phyloP scores from a whole-genome alignment of 495 filamentous ascomycete genomes.

The Aspergillus steynii region DNA sequence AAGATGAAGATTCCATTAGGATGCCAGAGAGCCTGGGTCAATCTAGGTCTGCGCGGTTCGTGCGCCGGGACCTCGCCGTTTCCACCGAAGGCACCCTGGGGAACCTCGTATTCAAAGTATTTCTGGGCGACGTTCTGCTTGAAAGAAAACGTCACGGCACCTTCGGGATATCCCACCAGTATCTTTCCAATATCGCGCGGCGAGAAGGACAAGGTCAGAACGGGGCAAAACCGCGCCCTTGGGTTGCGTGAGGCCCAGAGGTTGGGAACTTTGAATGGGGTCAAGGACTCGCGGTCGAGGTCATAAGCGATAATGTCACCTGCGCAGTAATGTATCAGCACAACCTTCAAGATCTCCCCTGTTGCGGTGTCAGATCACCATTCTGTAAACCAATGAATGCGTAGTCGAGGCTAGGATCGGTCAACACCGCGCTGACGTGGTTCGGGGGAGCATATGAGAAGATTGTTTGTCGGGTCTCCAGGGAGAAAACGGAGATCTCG shows the following conservation, averaged over 20 bases:
- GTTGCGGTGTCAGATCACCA: conserved; percentile 43
- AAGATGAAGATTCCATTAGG: conserved; percentile 89
- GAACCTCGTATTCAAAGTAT: conserved; percentile 81
- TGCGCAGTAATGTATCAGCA: conserved; percentile 27
- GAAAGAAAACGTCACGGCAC: conserved; percentile 87
- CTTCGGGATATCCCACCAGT: conserved; percentile 82
- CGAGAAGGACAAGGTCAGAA: conserved; percentile 80
- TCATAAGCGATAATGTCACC: conserved; percentile 88
- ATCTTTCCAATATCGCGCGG: conserved; percentile 92
- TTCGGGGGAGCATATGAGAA: conserved; percentile 71
- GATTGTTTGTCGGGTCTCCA: conserved; percentile 60
- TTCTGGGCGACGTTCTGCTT: conserved; percentile 78
- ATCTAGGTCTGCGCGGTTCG: conserved; percentile 61
- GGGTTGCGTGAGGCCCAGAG: conserved; percentile 72
- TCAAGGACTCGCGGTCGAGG: conserved; percentile 74
- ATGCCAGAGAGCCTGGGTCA: conserved; percentile 88
- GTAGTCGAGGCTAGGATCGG: conserved; percentile 90
- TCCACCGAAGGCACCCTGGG: conserved; percentile 83
- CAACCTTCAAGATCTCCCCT: not conserved
- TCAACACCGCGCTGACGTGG: conserved; percentile 65
- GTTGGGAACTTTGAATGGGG: conserved; percentile 78
- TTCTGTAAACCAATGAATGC: conserved; percentile 74
- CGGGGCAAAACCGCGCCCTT: conserved; percentile 53
- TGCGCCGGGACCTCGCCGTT: conserved; percentile 58
- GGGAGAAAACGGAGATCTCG: conserved; percentile 76